Evolutionary conservation across 164 flowering plant genomes (phyloP), one percentile per base, ranked within the genome.

Genomic region (Santalum album): DNA sequence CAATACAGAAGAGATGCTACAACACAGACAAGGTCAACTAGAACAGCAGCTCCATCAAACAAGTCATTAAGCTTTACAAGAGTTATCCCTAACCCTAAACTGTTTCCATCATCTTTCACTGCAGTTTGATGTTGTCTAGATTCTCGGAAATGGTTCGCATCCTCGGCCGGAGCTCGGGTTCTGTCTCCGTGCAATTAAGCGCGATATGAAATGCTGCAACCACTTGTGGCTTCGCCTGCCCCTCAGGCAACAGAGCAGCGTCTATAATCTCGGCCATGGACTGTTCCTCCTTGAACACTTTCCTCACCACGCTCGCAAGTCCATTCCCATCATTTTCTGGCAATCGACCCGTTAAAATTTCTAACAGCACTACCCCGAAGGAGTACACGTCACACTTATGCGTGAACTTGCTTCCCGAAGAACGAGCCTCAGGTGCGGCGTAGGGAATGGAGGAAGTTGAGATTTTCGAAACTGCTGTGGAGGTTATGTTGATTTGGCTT

Each of bases 331-430:
- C 74, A 18, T 72, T 67, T 45, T 81, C 82, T 0, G 97, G 91
- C 21, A 60, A 34, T 48, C 64, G 74, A 0, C 96, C 99, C 0
- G 97, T 94, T 21, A 94, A 60, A 11, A 87, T 58, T 72, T 94
- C 99, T 78, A 94, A 22, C 7, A 94, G 80, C 50, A 87, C 70
- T 23, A 94, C 68, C 7, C 99, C 99, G 27, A 85, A 90, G 2
- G 99, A 78, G 64, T 80, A 94, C 14, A 94, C 95, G 43, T 94
- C 97, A 36, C 90, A 78, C 61, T 81, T 89, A 65, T 87, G 97
- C 0, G 87, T 77, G 53, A 77, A 55, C 67, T 65, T 79, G 67
- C 61, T 60, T 25, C 90, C 71, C 6, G 64, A 34, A 3, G 53
- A 54, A 26, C 81, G 76, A 54, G 76, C 83, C 68, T 94, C 99